Evolutionary conservation across 345 rosid species (phyloP).

Genomic region (Raphanus raphanistrum): DNA sequence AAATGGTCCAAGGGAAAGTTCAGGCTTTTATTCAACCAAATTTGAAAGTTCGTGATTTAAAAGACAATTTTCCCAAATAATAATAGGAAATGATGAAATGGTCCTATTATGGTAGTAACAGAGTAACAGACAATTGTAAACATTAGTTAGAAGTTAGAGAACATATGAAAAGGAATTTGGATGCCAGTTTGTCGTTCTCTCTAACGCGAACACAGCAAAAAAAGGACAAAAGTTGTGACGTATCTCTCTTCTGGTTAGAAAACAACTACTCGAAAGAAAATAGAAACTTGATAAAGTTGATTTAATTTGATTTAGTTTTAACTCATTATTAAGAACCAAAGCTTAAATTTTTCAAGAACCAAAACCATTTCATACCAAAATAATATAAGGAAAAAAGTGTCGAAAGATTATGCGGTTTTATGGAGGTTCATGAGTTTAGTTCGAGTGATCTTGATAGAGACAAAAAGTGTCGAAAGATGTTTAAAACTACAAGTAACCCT

Average conservation of each 20-base stretch:
- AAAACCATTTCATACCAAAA: background rate
- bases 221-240: conserved; percentile 28
- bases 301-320: background rate
- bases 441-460: conserved; percentile 30
- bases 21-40: too few relatives aligned
- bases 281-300: conserved; percentile 15
- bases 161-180: conserved; percentile 15
- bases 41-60: too few relatives aligned
- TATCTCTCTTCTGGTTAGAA: conserved; percentile 24
- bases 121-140: conserved; percentile 30
- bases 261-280: conserved; percentile 32
- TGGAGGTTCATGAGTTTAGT: background rate
- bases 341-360: too few relatives aligned
- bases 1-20: too few relatives aligned
- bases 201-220: conserved; percentile 21
- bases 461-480: conserved; percentile 33
- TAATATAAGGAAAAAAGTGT: too few relatives aligned
- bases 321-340: too few relatives aligned
- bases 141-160: conserved; percentile 24
- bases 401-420: background rate
- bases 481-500: conserved; percentile 28
- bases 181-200: conserved; percentile 29
- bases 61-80: too few relatives aligned
- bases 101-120: background rate
- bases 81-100: background rate